Percentiles rank a stretch among this genome's conserved stretches.
phyloP scores from a whole-genome alignment of 768 basidiomycete genomes.

The Ramaria sp. region DNA sequence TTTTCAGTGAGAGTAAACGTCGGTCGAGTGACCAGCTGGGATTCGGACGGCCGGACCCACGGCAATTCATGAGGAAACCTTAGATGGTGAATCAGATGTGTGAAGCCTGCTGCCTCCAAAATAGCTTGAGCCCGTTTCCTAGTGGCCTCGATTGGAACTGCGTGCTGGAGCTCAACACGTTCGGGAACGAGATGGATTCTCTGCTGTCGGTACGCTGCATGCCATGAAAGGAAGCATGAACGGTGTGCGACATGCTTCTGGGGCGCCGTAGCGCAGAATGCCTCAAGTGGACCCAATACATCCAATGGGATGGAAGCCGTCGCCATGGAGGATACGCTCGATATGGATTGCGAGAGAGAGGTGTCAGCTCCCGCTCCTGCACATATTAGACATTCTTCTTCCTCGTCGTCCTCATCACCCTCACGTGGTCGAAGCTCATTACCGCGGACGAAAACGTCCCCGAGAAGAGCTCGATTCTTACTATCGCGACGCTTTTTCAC shows the following conservation, averaged over 20 bases:
- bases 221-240: slow-evolving; percentile 16
- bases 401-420: slow-evolving; percentile 11
- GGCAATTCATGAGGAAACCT: slow-evolving; percentile 1
- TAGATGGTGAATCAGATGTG: slow-evolving; percentile 4
- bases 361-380: slow-evolving; percentile 13
- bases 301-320: neutral
- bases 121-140: slow-evolving; percentile 9
- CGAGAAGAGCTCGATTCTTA: slow-evolving; percentile 2
- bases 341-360: slow-evolving; percentile 10
- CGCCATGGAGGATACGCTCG: slow-evolving; percentile 11
- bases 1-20: neutral
- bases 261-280: slow-evolving; percentile 16
- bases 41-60: neutral
- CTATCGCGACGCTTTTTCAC: slow-evolving; percentile 5
- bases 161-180: slow-evolving; percentile 3
- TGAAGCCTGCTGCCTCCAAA: slow-evolving; percentile 11
- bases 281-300: slow-evolving; percentile 15
- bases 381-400: slow-evolving; percentile 16
- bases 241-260: slow-evolving; percentile 16
- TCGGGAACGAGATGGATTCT: slow-evolving; percentile 7
- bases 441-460: slow-evolving; percentile 5
- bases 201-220: slow-evolving; percentile 13
- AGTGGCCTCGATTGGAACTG: neutral
- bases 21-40: neutral
- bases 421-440: neutral